Percentiles rank a stretch among this genome's conserved stretches.
Evolutionary conservation across 2,329 filamentous ascomycete genomes (phyloP).

Genomic region (Fusarium poae): DNA sequence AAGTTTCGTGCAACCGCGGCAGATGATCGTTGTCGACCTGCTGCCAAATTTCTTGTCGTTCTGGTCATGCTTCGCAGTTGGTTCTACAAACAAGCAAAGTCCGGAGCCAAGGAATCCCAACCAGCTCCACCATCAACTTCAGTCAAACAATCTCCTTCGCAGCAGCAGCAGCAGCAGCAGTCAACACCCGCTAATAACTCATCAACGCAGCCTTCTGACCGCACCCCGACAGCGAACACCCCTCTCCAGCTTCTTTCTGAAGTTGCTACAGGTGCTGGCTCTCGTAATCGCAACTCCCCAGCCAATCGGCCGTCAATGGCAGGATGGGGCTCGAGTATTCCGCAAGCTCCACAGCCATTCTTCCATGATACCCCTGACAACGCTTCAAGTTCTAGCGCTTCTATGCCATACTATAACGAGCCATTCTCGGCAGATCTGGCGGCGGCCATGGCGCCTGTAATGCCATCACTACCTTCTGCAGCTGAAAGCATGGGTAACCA

Average conservation of each 20-base stretch:
- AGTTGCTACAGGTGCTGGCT: slow-evolving; percentile 60
- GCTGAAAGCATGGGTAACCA: slow-evolving; percentile 25
- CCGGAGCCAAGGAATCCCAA: slow-evolving; percentile 33
- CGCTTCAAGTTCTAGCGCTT: slow-evolving; percentile 14
- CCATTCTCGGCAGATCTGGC: slow-evolving; percentile 42
- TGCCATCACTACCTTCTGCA: slow-evolving; percentile 34
- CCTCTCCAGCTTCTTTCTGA: slow-evolving; percentile 70
- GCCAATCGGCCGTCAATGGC: slow-evolving; percentile 36
- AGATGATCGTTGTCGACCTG: slow-evolving; percentile 73
- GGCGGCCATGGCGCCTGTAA: slow-evolving; percentile 47
- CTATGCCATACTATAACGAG: slow-evolving; percentile 32
- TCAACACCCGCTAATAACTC: slow-evolving; percentile 23
- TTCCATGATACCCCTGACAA: slow-evolving; percentile 53
- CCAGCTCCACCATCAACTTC: slow-evolving; percentile 17
- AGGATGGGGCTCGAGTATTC: slow-evolving; percentile 41
- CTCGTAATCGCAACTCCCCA: slow-evolving; percentile 30
- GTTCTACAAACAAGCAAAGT: slow-evolving; percentile 69
- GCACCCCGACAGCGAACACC: slow-evolving; percentile 59
- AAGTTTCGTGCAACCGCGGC: slow-evolving; percentile 75
- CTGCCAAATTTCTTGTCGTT: slow-evolving; percentile 78
- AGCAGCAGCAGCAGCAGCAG: slow-evolving; percentile 33
- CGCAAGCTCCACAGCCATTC: slow-evolving; percentile 53
- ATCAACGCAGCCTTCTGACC: slow-evolving; percentile 34
- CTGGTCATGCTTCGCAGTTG: slow-evolving; percentile 77
- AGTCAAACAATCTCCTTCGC: slow-evolving; percentile 31